Conservation (phyloP, 2,329 filamentous ascomycete species). For the Aureobasidium sp. region DNA sequence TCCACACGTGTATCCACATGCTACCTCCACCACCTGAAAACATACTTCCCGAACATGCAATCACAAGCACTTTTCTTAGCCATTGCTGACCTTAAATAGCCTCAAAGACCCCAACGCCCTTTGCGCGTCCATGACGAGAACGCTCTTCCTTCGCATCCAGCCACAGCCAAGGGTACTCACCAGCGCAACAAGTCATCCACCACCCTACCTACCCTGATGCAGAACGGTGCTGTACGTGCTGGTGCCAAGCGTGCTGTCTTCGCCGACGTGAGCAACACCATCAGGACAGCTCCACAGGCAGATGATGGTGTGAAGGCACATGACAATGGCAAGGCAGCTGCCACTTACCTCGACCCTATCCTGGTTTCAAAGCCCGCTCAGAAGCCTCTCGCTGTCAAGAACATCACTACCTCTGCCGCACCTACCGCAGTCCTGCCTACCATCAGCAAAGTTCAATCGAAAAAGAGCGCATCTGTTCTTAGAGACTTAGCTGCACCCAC, state of each 20-base stretch:
- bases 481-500: conserved; percentile 35
- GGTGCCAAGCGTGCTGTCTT: conserved; percentile 71
- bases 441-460: conserved; percentile 42
- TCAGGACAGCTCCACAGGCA: conserved; percentile 36
- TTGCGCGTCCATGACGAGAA: conserved; percentile 65
- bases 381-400: conserved; percentile 39
- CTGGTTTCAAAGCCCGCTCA: conserved; percentile 50
- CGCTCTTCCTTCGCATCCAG: conserved; percentile 33
- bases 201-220: conserved; percentile 50
- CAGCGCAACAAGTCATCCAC: conserved; percentile 74
- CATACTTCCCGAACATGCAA: background rate
- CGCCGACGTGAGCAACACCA: conserved; percentile 71
- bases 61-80: background rate
- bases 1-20: conserved; percentile 3
- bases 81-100: conserved; percentile 9
- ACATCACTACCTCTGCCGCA: conserved; percentile 7
- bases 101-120: conserved; percentile 53
- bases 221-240: conserved; percentile 52
- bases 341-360: conserved; percentile 19
- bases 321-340: conserved; percentile 25
- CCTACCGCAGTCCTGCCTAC: conserved; percentile 21
- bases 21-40: background rate
- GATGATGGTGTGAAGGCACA: conserved; percentile 50
- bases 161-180: conserved; percentile 55
- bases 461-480: conserved; percentile 49